Evolutionary conservation across 371 early-diverging fungal species (phyloP).

Genomic region (Chytridium lagenaria): DNA sequence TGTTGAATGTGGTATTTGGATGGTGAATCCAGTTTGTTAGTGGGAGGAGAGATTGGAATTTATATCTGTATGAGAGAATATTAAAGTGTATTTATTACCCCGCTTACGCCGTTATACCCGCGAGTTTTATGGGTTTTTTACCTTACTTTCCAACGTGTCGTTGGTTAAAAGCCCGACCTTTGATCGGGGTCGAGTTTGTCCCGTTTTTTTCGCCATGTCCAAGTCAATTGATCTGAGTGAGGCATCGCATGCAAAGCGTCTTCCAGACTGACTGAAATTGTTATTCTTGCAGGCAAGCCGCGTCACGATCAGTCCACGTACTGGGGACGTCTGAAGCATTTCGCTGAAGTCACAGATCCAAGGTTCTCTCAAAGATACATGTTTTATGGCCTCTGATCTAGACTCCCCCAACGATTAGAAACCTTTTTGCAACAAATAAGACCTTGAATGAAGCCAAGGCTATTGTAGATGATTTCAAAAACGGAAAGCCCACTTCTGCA

Average conservation of each 20-base stretch:
- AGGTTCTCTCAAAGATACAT: slow-evolving; percentile 44
- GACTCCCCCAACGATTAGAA: slow-evolving; percentile 47
- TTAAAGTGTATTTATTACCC: background rate
- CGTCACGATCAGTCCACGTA: slow-evolving; percentile 74
- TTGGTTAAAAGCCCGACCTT: no score
- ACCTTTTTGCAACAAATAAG: slow-evolving; percentile 65
- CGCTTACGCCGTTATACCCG: no score
- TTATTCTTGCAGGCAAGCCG: slow-evolving; percentile 56
- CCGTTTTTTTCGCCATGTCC: background rate
- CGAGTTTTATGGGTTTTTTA: background rate
- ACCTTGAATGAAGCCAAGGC: slow-evolving; percentile 66
- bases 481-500: slow-evolving; percentile 46
- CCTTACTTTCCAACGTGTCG: background rate
- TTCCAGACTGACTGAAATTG: no score
- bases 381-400: background rate
- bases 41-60: background rate
- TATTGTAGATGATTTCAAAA: slow-evolving; percentile 64
- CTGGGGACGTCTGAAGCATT: slow-evolving; percentile 75
- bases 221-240: slow-evolving; percentile 5
- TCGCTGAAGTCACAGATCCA: slow-evolving; percentile 76
- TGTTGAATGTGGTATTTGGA: background rate
- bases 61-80: background rate
- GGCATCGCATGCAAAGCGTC: background rate
- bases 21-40: background rate
- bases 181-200: background rate